Conservation (phyloP, 768 basidiomycete genomes). For the Cubamyces sp. region DNA sequence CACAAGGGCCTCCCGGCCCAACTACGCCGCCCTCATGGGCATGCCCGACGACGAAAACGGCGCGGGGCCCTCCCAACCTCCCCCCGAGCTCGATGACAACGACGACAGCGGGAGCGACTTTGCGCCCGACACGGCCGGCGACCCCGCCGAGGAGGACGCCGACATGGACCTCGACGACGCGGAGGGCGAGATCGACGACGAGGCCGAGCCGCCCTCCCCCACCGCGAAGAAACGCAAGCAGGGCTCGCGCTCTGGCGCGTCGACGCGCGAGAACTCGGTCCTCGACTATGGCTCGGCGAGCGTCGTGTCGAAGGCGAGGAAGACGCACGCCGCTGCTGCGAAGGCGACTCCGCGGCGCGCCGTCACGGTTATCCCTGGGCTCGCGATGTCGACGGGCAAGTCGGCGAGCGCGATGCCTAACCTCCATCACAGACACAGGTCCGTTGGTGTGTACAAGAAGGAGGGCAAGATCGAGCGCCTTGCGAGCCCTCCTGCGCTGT, state of each 20-base stretch:
- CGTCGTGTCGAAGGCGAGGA: conserved; percentile 17
- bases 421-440: conserved; percentile 74
- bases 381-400: conserved; percentile 19
- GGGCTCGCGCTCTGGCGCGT: conserved; percentile 12
- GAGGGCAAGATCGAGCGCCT: conserved; percentile 63
- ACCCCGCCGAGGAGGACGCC: conserved; percentile 37
- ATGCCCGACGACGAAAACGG: conserved; percentile 37
- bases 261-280: conserved; percentile 20
- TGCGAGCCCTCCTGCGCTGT: conserved; percentile 50
- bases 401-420: conserved; percentile 47
- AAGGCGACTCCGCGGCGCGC: conserved; percentile 20
- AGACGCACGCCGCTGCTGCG: conserved; percentile 19
- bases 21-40: conserved; percentile 48
- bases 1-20: conserved; percentile 54
- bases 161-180: conserved; percentile 33
- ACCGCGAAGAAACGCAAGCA: conserved; percentile 23
- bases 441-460: conserved; percentile 60
- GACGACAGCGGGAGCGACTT: conserved; percentile 60
- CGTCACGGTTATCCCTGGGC: conserved; percentile 33
- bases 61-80: conserved; percentile 44
- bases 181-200: conserved; percentile 27
- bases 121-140: conserved; percentile 45
- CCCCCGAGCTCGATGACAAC: conserved; percentile 40
- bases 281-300: conserved; percentile 15
- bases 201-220: conserved; percentile 23